These are phyloP conservation scores for Metarhizium guizhouense DNA, from an alignment of 2,329 filamentous ascomycete genomes.

Conservation along the genomic window DNA sequence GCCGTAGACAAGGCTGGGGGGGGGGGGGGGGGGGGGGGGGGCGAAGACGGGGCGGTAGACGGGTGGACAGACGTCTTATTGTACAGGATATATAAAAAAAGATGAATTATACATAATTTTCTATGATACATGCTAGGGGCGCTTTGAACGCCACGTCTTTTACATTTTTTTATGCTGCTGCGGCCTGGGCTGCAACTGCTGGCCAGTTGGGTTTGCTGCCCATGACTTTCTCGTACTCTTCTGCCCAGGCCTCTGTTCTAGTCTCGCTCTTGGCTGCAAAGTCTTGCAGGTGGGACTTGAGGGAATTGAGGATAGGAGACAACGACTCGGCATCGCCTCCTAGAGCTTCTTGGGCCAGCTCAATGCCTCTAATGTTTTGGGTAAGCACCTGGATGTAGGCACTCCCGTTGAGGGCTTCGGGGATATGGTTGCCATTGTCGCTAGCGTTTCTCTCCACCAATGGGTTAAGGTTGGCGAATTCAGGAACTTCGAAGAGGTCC, in stretches of 20 bases:
- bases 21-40: background rate
- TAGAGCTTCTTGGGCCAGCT: slow-evolving; percentile 33
- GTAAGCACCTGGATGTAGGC: slow-evolving; percentile 19
- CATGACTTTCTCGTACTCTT: slow-evolving; percentile 17
- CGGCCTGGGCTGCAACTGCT: background rate
- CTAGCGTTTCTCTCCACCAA: slow-evolving; percentile 5
- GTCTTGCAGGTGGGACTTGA: slow-evolving; percentile 28
- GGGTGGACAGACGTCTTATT: slow-evolving; percentile 8
- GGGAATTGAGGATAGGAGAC: slow-evolving; percentile 25
- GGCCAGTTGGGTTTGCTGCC: slow-evolving; percentile 21
- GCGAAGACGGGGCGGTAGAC: background rate
- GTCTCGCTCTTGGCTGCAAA: slow-evolving; percentile 13
- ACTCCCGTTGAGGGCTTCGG: slow-evolving; percentile 14
- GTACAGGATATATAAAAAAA: slow-evolving; percentile 10
- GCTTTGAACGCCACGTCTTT: background rate
- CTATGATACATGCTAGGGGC: background rate
- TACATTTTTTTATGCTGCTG: background rate
- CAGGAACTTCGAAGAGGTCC: slow-evolving; percentile 12
- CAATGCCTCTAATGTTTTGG: slow-evolving; percentile 32
- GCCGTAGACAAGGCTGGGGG: slow-evolving; percentile 39
- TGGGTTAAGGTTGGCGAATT: slow-evolving; percentile 18
- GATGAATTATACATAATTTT: slow-evolving; percentile 13
- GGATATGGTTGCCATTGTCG: slow-evolving; percentile 2
- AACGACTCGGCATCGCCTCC: slow-evolving; percentile 21
- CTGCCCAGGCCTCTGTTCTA: slow-evolving; percentile 12